Evolutionary conservation across 208 protist genomes (phyloP), one percentile per base, ranked within the genome.

Genomic region (Kentomonas sorsogonicus): DNA sequence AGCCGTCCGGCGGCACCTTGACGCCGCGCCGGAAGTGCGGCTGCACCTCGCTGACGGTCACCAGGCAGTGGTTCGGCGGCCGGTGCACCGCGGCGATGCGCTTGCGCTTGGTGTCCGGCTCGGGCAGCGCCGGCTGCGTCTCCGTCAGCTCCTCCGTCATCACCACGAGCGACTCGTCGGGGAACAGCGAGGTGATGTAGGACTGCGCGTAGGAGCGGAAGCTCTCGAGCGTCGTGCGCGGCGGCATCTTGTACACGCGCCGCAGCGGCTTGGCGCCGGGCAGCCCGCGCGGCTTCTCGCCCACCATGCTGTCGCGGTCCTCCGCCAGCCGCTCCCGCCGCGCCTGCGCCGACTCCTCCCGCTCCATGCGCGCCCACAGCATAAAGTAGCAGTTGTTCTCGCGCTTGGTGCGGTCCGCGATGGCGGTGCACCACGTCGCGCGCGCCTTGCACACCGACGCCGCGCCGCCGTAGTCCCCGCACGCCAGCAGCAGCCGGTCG

Each of bases 211-310:
- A 91, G 22, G 72, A 71, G 36, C 61, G 66, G 56, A 95, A 91
- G 22, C 84, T 71, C 26, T 72, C 40, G 43, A 80, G 30, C 15
- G 63, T 74, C 0, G 74, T 81, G 0, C 46, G 39, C 2, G 71
- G 53, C 9, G 84, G 74, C 85, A 91, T 89, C 63, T 95, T 92
- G 75, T 89, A 92, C 27, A 95, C 67, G 25, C 82, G 74, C n/a
- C 74, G 75, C 3, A 94, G 83, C 3, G 87, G 43, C 60, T 64
- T 72, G 15, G 63, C 69, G 10, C 18, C 65, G 0, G 79, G 79
- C 53, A 91, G 61, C 7, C 78, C 80, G 10, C 63, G 60, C 40
- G 70, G 71, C 53, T 71, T 75, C 55, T 89, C 77, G 10, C 70
- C 77, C 0, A 83, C 59, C 63, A 68, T 67, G 34, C 34, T 54